Base-by-base conservation (phyloP, 805 yeast genomes). In the Candida succiphila region DNA sequence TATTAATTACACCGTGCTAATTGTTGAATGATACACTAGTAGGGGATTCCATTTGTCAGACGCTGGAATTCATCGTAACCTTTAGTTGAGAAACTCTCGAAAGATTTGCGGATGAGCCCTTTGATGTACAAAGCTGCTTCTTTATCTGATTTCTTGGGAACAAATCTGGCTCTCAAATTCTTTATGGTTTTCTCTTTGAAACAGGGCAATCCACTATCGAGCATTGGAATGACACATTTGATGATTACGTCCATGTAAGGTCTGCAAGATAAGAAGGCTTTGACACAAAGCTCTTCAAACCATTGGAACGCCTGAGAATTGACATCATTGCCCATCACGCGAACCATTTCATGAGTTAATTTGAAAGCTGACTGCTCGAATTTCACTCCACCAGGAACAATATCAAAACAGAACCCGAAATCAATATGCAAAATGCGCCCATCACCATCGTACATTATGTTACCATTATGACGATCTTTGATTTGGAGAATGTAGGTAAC, bases 301-400 rank as follows among this genome's bases (percentile, higher is more conserved):
- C 96, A 84, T 44, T 66, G 67, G 61, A 77, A 92, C 0, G 96
- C 88, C 52, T 85, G 95, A 0, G 97, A 84, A 23, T 72, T 67
- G 17, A 73, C 67, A 14, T 75, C 69, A 0, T 97, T 97, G n/a
- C 98, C 98, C 79, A 92, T 75, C 1, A 92, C 96, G 52, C 75
- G 72, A 5, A 92, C 82, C 98, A 94, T 92, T 51, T 92, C 99
- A 46, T 80, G 83, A 4, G 98, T 92, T 43, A 92, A 70, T 54
- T 92, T 92, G 67, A 92, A 92, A 10, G 98, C 97, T 1, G 95
- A 95, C n/a, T 86, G 95, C 49, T 92, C 99, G 53, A 92, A 94
- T 49, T 79, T 85, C 31, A 92, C 96, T 24, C 98, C 98, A 43
- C 99, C 99, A 8, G 99, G 99, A 23, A 85, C 96, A 56, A 92